A percentile compares a stretch with the other conserved stretches of the same genome.
Conservation (phyloP, 768 basidiomycete species). For the Hydnum rufescens region DNA sequence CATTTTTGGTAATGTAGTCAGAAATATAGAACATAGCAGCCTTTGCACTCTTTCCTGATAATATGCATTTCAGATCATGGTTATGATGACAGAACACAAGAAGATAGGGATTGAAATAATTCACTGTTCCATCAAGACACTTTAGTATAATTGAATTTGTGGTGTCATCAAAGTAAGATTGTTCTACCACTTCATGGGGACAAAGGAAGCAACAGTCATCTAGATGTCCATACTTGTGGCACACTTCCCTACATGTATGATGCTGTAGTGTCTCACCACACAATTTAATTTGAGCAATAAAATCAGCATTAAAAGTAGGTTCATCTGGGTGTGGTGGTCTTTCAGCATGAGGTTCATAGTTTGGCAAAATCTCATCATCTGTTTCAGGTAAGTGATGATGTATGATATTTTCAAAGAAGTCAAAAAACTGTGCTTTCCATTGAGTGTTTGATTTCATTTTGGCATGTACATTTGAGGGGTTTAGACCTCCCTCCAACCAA, state of each 20-base stretch:
- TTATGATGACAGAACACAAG: too few species aligned
- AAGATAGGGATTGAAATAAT: constrained; percentile 19
- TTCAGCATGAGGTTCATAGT: constrained; percentile 13
- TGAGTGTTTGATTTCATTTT: constrained; percentile 9
- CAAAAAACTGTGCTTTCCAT: constrained; percentile 15
- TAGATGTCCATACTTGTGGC: too few species aligned
- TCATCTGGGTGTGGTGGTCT: neutral
- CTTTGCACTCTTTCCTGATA: constrained; percentile 20
- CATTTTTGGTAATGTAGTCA: constrained; percentile 22
- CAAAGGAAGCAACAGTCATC: constrained; percentile 18
- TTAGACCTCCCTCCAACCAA: constrained; percentile 17
- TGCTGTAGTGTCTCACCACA: constrained; percentile 14
- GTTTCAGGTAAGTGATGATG: constrained; percentile 17
- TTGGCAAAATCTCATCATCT: constrained; percentile 11
- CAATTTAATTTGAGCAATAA: constrained; percentile 11
- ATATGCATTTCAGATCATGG: too few species aligned
- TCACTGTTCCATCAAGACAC: constrained; percentile 16
- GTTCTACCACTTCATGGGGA: constrained; percentile 18
- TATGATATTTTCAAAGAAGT: constrained; percentile 19
- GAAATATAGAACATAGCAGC: constrained; percentile 22
- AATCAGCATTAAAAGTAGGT: constrained; percentile 8
- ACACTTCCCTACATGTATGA: too few species aligned
- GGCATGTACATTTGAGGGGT: constrained; percentile 18
- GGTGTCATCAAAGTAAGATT: constrained; percentile 16
- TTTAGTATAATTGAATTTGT: constrained; percentile 18